Base-by-base conservation (phyloP, 306 rosid species). In the Sicyos edulis region DNA sequence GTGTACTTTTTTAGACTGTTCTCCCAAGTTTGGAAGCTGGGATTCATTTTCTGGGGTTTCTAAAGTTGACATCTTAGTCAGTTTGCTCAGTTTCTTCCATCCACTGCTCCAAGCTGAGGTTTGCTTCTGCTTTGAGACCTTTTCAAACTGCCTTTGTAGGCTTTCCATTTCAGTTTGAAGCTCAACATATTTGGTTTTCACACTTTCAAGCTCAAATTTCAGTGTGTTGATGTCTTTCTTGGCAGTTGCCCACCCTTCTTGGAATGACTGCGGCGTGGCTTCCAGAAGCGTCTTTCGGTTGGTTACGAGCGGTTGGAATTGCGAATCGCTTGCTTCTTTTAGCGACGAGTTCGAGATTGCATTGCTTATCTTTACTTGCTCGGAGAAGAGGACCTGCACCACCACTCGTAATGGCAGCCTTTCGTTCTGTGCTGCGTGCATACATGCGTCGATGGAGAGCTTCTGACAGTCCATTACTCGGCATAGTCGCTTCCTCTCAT, bases 381-480 rank as follows among this genome's bases (percentile, higher is more conserved):
- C 97, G 0, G 96, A 90, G 82, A 95, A 95, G 49, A 95, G 91
- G 17, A 95, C 99, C 80, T 95, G 99, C 56, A 95, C 97, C 11
- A 95, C 99, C 37, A 95, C 90, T 72, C 99, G 87, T 55, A 95
- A 71, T 21, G 99, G 99, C 58, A 95, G 97, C 74, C 99, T 85
- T 82, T 95, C 99, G 52, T 95, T 95, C 73, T 91, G 97, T 0
- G 99, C 99, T 32, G 99, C 97, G 71, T 95, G 99, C 95, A 89
- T 84, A 75, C 99, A 95, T 0, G 99, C 99, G 79, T 95, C 99
- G 19, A 95, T 89, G 17, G 99, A 95, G 63, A 95, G 96, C 77
- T 95, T 95, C 78, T 95, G 97, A 75, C 99, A 95, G 24, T 95
- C 97, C 99, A 95, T 91, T 70, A 91, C 95, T 11, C 99, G 89